Percentiles rank a stretch among this genome's conserved stretches.
Evolutionary conservation across 2,329 filamentous ascomycete genomes (phyloP).

Genomic region (Alternaria atra): DNA sequence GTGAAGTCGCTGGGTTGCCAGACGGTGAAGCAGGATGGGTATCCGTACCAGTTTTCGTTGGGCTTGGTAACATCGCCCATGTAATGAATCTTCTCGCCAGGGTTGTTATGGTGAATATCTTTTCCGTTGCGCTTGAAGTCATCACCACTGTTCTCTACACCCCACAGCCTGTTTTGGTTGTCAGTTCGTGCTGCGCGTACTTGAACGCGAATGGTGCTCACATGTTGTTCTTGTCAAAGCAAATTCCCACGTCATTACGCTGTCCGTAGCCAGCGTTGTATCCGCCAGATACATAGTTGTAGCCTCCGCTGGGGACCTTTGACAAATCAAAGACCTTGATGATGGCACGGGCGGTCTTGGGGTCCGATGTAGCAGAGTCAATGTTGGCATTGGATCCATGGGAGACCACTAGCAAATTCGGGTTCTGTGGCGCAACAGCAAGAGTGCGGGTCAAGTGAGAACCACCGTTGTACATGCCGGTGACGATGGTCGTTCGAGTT

Average conservation of each 20-base stretch:
- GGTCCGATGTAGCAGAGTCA: constrained; percentile 61
- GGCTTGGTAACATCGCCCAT: constrained; percentile 62
- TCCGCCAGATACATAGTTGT: constrained; percentile 62
- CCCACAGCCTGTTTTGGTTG: constrained; percentile 40
- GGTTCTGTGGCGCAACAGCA: constrained; percentile 63
- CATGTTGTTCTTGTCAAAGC: constrained; percentile 53
- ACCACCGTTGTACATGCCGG: constrained; percentile 66
- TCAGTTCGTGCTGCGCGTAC: constrained; percentile 23
- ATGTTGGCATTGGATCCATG: constrained; percentile 71
- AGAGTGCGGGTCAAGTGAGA: constrained; percentile 72
- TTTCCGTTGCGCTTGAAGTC: constrained; percentile 64
- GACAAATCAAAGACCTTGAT: constrained; percentile 68
- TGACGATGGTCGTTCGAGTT: constrained; percentile 64
- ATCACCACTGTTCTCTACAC: constrained; percentile 76
- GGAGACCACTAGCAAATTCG: constrained; percentile 69
- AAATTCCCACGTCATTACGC: constrained; percentile 74
- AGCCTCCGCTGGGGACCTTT: constrained; percentile 49
- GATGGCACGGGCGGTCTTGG: constrained; percentile 67
- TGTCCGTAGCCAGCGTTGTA: constrained; percentile 70
- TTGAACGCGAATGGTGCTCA: constrained; percentile 53
- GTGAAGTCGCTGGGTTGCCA: constrained; percentile 65
- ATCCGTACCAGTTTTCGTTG: constrained; percentile 70
- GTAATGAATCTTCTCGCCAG: constrained; percentile 77
- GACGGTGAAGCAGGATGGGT: constrained; percentile 73
- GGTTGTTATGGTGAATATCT: constrained; percentile 74